These are phyloP conservation scores for Rugonectria rugulosa DNA, from an alignment of 2,329 filamentous ascomycete species.

Conservation along the genomic window DNA sequence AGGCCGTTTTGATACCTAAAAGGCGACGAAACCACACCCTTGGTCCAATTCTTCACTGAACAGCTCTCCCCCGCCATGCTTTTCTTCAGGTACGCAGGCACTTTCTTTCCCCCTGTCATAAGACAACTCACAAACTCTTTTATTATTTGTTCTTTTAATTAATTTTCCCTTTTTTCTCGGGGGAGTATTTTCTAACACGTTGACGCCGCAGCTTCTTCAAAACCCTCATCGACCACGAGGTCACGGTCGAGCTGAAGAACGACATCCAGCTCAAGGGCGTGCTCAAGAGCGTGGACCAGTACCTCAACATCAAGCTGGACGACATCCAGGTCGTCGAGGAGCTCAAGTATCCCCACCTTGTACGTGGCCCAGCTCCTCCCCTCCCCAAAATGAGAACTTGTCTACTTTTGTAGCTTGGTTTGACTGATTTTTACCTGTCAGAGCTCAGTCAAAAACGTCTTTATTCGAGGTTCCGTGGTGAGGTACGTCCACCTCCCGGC, in stretches of 20 bases:
- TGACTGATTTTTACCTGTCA: slow-evolving; percentile 35
- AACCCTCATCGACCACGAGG: slow-evolving; percentile 95
- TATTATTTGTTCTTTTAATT: neutral
- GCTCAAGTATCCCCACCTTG: slow-evolving; percentile 92
- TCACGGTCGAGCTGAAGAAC: slow-evolving; percentile 99
- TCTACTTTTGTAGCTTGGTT: neutral
- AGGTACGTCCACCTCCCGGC: slow-evolving; percentile 90
- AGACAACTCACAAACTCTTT: no score
- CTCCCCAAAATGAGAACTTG: slow-evolving; percentile 41
- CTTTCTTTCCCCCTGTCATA: neutral
- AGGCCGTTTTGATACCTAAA: no score
- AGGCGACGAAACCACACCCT: neutral
- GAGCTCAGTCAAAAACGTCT: slow-evolving; percentile 91
- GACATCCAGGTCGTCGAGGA: slow-evolving; percentile 94
- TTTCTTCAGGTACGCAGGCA: slow-evolving; percentile 50
- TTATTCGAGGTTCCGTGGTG: slow-evolving; percentile 92
- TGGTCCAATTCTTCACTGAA: neutral
- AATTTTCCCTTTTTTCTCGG: neutral
- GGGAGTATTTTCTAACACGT: neutral
- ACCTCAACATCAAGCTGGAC: slow-evolving; percentile 98
- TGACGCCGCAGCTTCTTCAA: slow-evolving; percentile 89
- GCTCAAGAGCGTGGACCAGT: slow-evolving; percentile 97
- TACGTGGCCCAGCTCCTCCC: no score
- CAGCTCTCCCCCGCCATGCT: slow-evolving; percentile 48
- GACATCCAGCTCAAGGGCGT: slow-evolving; percentile 97